Evolutionary conservation across 257 asterid species (phyloP), one percentile per base, ranked within the genome.

Genomic region (Scutellaria baicalensis): DNA sequence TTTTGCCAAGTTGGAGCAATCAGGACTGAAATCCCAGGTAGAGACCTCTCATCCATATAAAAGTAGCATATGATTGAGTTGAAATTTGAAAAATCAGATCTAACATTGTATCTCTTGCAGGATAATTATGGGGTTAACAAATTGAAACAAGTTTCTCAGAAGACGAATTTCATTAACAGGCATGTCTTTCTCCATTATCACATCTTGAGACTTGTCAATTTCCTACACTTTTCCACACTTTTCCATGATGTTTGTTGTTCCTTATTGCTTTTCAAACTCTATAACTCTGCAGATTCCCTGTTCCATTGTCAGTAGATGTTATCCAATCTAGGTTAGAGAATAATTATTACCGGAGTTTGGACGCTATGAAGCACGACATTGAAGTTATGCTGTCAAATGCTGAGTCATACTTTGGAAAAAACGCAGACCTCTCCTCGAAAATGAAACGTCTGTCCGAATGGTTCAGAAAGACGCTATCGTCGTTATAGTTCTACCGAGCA

Each of bases 291-390:
- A 93, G 99, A 90, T 93, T 87, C 75, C 94, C 97, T 14, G 99
- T 87, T 43, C 99, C 97, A 9, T 52, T 89, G 78, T 83, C 97
- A 55, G 79, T 91, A 64, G 96, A 93, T 52, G 81, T 86, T 39
- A 87, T 93, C 54, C 85, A 68, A 43, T 81, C 80, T 36, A 89
- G 99, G 75, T 78, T 93, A 66, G 91, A 86, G 78, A 89, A 87
- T 80, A 89, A 82, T 69, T 93, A 93, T 76, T 93, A 93, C 78
- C 81, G 99, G 79, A 85, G 94, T 68, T 61, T 90, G 78, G 96
- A 86, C 36, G 88, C 95, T 9, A 58, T 89, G 87, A 84, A 84
- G 86, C 99, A 93, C 57, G 99, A 93, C 43, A 58, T 79, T 8
- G 76, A 83, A 57, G 97, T 93, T 64, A 64, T 93, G 96, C 74